Conservation (phyloP, 2,329 filamentous ascomycete species). For the Neofusicoccum ribis region DNA sequence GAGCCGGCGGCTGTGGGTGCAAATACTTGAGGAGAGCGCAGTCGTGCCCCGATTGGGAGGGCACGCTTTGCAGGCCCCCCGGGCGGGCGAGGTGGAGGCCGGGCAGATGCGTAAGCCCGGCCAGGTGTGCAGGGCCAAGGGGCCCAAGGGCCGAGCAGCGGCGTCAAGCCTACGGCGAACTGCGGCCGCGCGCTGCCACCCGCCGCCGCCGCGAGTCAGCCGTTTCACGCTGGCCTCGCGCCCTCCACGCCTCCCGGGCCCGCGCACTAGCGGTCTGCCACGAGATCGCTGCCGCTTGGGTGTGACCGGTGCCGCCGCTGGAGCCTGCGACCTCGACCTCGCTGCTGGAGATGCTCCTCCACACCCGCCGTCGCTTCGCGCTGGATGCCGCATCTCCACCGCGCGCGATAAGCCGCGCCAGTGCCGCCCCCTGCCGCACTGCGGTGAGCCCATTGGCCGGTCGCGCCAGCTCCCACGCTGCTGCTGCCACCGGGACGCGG, state of each 20-base stretch:
- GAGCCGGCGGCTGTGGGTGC: not conserved
- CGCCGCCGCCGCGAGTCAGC: not conserved
- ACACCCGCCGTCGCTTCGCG: not conserved
- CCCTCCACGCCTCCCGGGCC: not conserved
- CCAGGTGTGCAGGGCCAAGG: not conserved
- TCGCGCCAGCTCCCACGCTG: not conserved
- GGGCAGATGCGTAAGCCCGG: slow-evolving; percentile 8
- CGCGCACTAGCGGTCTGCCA: not conserved
- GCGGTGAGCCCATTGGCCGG: slow-evolving; percentile 8
- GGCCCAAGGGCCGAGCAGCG: too few species aligned
- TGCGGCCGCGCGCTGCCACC: too few species aligned
- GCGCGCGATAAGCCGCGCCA: slow-evolving; percentile 5
- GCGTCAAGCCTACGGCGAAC: too few species aligned
- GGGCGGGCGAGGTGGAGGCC: not conserved
- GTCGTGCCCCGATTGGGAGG: not conserved
- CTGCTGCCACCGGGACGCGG: not conserved
- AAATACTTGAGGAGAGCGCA: slow-evolving; percentile 2
- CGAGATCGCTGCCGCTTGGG: slow-evolving; percentile 8
- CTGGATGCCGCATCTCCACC: slow-evolving; percentile 1
- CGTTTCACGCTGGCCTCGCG: not conserved
- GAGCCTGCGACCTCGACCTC: not conserved
- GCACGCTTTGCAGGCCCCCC: not conserved
- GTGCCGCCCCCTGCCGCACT: not conserved
- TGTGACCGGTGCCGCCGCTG: not conserved
- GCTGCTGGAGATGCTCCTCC: not conserved